Evolutionary conservation across 257 asterid species (phyloP).

Genomic region (Solanum chmielewskii): DNA sequence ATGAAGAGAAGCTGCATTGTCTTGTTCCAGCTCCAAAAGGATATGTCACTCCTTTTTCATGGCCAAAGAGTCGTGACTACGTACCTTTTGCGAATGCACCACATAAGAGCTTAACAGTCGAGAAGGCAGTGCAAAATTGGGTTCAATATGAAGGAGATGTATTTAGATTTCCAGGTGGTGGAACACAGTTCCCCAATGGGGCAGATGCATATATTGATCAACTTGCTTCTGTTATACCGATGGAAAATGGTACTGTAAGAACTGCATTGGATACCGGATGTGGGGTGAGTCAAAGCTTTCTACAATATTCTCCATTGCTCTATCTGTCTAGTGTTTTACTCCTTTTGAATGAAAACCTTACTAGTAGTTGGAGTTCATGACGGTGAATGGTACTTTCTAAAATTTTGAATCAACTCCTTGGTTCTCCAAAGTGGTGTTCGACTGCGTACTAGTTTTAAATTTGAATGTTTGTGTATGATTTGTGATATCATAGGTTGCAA

Average conservation of each 20-base stretch:
- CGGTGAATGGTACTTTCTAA: background rate
- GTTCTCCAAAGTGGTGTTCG: background rate
- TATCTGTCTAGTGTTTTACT: background rate
- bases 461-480: background rate
- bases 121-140: slow-evolving; percentile 41
- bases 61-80: slow-evolving; percentile 41
- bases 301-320: background rate
- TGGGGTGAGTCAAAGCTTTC: slow-evolving; percentile 21
- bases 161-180: slow-evolving; percentile 35
- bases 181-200: slow-evolving; percentile 35
- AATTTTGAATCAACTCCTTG: background rate
- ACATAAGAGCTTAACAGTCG: slow-evolving; percentile 26
- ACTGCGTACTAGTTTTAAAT: background rate
- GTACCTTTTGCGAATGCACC: slow-evolving; percentile 38
- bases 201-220: slow-evolving; percentile 36
- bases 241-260: slow-evolving; percentile 26
- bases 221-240: slow-evolving; percentile 31
- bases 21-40: slow-evolving; percentile 38
- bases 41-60: slow-evolving; percentile 26
- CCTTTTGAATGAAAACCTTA: background rate
- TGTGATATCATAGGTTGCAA: slow-evolving; percentile 19
- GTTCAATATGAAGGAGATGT: slow-evolving; percentile 31
- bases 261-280: slow-evolving; percentile 39
- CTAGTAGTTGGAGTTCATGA: background rate
- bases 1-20: slow-evolving; percentile 26